Evolutionary conservation across 176 grass and related monocot genomes (phyloP).

Genomic region (Carex myosuroides): DNA sequence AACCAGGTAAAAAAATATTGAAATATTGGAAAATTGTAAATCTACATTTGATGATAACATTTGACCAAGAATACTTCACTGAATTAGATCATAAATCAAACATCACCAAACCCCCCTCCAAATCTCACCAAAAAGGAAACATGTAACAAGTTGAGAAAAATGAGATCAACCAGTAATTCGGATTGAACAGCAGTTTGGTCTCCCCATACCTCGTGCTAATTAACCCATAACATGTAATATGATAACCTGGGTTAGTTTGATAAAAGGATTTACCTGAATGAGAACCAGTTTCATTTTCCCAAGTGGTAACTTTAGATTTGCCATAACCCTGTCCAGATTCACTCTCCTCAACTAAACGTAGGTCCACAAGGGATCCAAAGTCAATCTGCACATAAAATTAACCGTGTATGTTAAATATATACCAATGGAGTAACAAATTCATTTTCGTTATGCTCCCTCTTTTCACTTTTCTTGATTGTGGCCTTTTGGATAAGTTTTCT

Average conservation of each 20-base stretch:
- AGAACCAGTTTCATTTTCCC: background rate
- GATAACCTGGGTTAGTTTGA: background rate
- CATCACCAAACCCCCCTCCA: background rate
- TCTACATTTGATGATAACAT: background rate
- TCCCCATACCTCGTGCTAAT: background rate
- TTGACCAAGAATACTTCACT: background rate
- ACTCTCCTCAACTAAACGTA: constrained; percentile 12
- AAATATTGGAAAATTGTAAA: background rate
- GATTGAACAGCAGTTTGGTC: background rate
- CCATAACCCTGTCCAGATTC: background rate
- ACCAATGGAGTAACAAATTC: background rate
- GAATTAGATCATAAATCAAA: background rate
- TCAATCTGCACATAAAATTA: constrained; percentile 16
- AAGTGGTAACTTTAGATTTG: background rate
- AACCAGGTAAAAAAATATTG: background rate
- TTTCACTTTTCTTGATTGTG: background rate
- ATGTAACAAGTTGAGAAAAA: background rate
- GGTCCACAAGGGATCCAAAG: constrained; percentile 19
- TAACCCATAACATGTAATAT: background rate
- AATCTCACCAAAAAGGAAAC: background rate
- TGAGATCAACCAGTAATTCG: background rate
- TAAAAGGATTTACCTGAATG: background rate
- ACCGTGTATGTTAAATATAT: background rate
- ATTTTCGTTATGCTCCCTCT: background rate
- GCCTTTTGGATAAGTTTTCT: background rate